phyloP scores from a whole-genome alignment of 1,139 yeast genomes.

The Spathaspora sp. region DNA sequence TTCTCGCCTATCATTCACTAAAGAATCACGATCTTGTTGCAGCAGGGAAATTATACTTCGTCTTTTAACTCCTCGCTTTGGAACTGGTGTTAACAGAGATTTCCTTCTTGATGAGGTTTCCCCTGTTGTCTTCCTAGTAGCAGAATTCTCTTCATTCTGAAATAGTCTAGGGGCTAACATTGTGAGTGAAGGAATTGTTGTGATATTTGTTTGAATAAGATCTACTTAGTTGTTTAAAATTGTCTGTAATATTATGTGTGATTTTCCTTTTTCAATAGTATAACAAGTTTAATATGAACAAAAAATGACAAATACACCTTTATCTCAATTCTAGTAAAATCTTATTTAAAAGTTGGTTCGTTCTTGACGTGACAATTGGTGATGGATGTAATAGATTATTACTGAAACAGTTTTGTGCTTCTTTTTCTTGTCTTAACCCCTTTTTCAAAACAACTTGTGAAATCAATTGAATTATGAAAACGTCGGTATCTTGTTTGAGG shows the following conservation, averaged over 20 bases:
- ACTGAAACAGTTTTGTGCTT: background rate
- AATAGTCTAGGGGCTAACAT: background rate
- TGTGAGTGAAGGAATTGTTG: background rate
- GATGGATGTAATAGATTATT: no score
- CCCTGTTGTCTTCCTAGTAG: background rate
- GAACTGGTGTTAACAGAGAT: background rate
- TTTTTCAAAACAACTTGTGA: background rate
- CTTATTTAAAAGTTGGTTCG: no score
- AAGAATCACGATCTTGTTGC: background rate
- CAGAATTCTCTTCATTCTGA: background rate
- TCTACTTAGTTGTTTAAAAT: background rate
- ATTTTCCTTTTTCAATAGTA: no score
- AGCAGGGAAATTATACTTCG: background rate
- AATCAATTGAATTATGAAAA: no score
- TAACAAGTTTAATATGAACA: no score
- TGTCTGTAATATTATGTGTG: no score
- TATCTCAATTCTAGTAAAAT: no score
- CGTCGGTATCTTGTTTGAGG: no score
- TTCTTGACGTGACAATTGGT: no score
- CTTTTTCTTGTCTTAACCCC: background rate
- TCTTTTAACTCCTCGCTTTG: background rate
- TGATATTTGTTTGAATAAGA: background rate
- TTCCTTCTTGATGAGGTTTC: background rate
- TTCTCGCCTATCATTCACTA: conserved; percentile 1
- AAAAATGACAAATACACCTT: no score